Base-by-base conservation (phyloP, 164 flowering plant species). In the Aristolochia contorta region DNA sequence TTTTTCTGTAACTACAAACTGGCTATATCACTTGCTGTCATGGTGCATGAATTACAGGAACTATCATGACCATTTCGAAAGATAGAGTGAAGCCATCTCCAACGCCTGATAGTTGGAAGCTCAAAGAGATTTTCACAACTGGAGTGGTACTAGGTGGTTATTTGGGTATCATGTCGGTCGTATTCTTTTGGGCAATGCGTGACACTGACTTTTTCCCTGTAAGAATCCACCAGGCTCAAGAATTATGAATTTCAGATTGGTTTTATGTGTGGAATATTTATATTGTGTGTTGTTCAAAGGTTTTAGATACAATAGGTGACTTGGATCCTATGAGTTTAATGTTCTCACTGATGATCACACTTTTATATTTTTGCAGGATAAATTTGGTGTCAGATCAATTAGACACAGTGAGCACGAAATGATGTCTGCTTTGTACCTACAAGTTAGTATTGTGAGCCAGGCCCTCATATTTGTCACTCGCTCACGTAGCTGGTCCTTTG, bases 31-130 rank as follows among this genome's bases (percentile, higher is more conserved):
- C 25, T 15, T 5, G 30, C 30, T 57, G 21, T 57, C 10, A 49
- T 30, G 48, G 52, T 32, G 16, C 32, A 33, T 46, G 33, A 63
- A 58, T 20, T 60, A 19, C 53, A 92, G 97, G 99, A 54, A 93
- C 99, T 6, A 93, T 93, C 67, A 93, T 93, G 99, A 93, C 99
- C 16, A 93, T 93, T 64, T 90, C 97, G 47, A 90, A 93, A 78
- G 99, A 93, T 67, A 67, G 96, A 57, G 99, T 93, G 52, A 90
- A 87, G 82, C 91, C 99, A 59, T 93, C 99, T 60, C 99, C 99
- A 16, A 43, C 78, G 68, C 99, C 99, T 9, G 99, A 93, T 64
- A 90, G 97, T 74, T 93, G 99, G 99, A 93, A 90, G 64, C 70
- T 93, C 52, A 87, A 80, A 57, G 99, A 93, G 64, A 93, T 93